These are phyloP conservation scores for Pythium sukuiense DNA, from an alignment of 352 stramenopile species.

Conservation along the genomic window DNA sequence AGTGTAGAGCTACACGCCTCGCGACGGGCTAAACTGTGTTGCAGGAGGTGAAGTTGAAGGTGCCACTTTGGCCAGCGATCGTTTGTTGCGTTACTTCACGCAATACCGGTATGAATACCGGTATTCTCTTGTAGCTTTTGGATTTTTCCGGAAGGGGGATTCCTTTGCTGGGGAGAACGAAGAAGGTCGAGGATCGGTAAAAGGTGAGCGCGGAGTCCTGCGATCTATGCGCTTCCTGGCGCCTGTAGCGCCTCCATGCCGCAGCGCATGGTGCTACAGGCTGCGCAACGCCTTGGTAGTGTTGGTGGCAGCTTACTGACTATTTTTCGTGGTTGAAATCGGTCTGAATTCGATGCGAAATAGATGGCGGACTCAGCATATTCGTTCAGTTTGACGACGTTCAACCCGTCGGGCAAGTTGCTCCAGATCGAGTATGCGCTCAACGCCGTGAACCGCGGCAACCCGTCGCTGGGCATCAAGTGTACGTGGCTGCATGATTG, in stretches of 20 bases:
- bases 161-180: constrained; percentile 12
- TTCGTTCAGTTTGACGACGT: constrained; percentile 99
- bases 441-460: constrained; percentile 97
- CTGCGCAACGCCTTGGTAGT: not conserved
- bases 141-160: constrained; percentile 22
- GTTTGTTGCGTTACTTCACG: constrained; percentile 21
- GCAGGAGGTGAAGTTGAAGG: too few relatives aligned
- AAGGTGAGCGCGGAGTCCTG: constrained; percentile 16
- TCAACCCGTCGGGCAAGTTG: constrained; percentile 98
- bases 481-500: constrained; percentile 43
- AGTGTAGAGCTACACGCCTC: too few relatives aligned
- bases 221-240: constrained; percentile 8
- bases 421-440: constrained; percentile 99
- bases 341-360: not conserved
- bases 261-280: not conserved
- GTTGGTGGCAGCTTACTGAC: not conserved
- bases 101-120: constrained; percentile 17
- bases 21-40: too few relatives aligned
- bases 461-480: constrained; percentile 97
- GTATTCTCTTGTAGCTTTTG: constrained; percentile 16
- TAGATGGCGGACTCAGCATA: constrained; percentile 96
- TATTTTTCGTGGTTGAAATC: not conserved
- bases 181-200: constrained; percentile 29
- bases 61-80: constrained; percentile 1
- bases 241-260: not conserved